Evolutionary conservation across 2,329 filamentous ascomycete genomes (phyloP).

Genomic region (Pseudopithomyces maydicus): DNA sequence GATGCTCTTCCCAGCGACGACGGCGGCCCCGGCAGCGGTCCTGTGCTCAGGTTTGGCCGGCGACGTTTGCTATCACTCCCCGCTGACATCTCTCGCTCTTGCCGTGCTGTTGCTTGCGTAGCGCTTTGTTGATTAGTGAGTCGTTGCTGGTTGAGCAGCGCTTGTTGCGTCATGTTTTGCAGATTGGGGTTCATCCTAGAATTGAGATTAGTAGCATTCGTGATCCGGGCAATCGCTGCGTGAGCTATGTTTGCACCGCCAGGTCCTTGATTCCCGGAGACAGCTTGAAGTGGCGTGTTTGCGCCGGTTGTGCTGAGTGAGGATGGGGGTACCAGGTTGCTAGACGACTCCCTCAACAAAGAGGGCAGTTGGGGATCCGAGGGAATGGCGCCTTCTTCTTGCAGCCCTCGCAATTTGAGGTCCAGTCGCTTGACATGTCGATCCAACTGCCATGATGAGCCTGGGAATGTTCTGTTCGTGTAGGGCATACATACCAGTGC

Average conservation of each 20-base stretch:
- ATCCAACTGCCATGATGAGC: slow-evolving; percentile 53
- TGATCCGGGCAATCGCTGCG: slow-evolving; percentile 53
- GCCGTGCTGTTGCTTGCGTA: slow-evolving; percentile 38
- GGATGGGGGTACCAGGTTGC: slow-evolving; percentile 55
- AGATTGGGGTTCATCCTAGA: slow-evolving; percentile 35
- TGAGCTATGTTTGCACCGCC: slow-evolving; percentile 58
- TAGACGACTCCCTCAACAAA: slow-evolving; percentile 56
- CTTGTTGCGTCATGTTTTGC: slow-evolving; percentile 45
- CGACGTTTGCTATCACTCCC: slow-evolving; percentile 64
- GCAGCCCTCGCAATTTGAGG: slow-evolving; percentile 64
- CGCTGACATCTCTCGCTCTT: slow-evolving; percentile 59
- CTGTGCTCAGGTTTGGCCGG: slow-evolving; percentile 59
- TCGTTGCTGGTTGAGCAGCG: slow-evolving; percentile 43
- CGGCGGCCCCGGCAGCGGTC: slow-evolving; percentile 56
- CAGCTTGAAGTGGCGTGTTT: slow-evolving; percentile 58
- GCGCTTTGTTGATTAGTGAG: slow-evolving; percentile 41
- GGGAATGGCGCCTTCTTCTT: slow-evolving; percentile 63
- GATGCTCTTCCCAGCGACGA: slow-evolving; percentile 64
- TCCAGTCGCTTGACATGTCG: slow-evolving; percentile 68
- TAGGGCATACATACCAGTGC: slow-evolving; percentile 57
- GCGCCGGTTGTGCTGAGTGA: slow-evolving; percentile 53
- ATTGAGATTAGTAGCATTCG: slow-evolving; percentile 41
- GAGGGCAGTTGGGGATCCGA: slow-evolving; percentile 65
- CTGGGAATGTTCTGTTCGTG: neutral
- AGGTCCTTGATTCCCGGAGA: slow-evolving; percentile 60